Conservation (phyloP, 257 asterid genomes). For the Solanum tarijense region DNA sequence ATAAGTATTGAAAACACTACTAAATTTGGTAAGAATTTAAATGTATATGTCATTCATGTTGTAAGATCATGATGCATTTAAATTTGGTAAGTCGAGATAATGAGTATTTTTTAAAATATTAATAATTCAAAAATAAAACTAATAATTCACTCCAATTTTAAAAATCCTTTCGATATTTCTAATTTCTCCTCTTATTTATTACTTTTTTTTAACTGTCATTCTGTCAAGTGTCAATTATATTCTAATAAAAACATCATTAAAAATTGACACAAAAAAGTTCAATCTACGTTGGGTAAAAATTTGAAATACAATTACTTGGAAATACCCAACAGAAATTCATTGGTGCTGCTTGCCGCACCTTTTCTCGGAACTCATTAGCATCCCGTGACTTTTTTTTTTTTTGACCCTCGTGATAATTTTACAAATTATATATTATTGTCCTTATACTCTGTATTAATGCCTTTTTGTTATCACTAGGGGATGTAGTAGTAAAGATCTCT, state of each 20-base stretch:
- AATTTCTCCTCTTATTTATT: no score
- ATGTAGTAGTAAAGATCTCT: not conserved
- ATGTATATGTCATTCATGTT: fast-evolving
- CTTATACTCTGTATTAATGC: not conserved
- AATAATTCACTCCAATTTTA: no score
- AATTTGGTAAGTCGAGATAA: fast-evolving
- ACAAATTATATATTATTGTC: not conserved
- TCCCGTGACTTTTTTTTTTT: not conserved
- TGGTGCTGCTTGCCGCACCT: not conserved
- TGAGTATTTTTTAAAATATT: fast-evolving
- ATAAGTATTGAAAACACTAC: fast-evolving
- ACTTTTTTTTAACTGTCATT: no score
- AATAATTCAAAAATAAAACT: no score
- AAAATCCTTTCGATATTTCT: no score
- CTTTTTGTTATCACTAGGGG: not conserved
- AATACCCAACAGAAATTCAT: not conserved
- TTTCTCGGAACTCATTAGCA: not conserved
- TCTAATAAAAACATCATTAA: no score
- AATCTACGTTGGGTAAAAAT: no score
- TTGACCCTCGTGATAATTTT: not conserved
- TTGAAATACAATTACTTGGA: no score
- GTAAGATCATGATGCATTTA: no score
- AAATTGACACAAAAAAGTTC: no score
- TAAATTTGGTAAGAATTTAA: no score
- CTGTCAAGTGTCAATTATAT: no score